These are phyloP conservation scores for Fusarium pseudocircinatum DNA, from an alignment of 2,329 filamentous ascomycete genomes.

Conservation along the genomic window DNA sequence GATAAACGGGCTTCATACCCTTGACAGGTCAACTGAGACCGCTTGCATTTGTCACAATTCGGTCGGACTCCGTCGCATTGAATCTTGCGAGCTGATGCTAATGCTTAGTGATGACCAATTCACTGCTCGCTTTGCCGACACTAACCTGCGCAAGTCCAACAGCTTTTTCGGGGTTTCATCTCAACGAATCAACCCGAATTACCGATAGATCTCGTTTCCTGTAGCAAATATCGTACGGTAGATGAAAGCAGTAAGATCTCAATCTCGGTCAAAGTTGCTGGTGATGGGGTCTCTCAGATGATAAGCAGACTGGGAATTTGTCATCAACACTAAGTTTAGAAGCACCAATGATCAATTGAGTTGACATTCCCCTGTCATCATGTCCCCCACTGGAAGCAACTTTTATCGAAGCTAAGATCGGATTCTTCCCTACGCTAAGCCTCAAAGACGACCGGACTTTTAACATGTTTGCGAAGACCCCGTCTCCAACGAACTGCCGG, in stretches of 20 bases:
- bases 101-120: not conserved
- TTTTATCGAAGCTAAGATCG: slow-evolving; percentile 14
- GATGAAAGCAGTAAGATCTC: not conserved
- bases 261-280: slow-evolving; percentile 15
- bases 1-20: slow-evolving; percentile 33
- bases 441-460: not conserved
- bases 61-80: slow-evolving; percentile 30
- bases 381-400: slow-evolving; percentile 21
- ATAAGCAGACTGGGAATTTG: not conserved
- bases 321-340: not conserved
- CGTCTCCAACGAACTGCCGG: not conserved
- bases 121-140: not conserved
- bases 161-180: slow-evolving; percentile 24
- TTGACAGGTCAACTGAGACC: slow-evolving; percentile 1
- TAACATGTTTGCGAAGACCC: not conserved
- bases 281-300: not conserved
- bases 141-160: slow-evolving; percentile 36
- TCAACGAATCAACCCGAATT: not conserved
- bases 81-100: slow-evolving; percentile 29
- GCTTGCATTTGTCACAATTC: slow-evolving; percentile 14
- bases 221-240: too few species aligned
- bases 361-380: not conserved
- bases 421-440: not conserved
- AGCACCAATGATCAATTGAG: not conserved
- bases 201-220: not conserved